A percentile compares a stretch with the other conserved stretches of the same genome.
Conservation (phyloP, 75 land plant genomes). For the Pinus tabuliformis region DNA sequence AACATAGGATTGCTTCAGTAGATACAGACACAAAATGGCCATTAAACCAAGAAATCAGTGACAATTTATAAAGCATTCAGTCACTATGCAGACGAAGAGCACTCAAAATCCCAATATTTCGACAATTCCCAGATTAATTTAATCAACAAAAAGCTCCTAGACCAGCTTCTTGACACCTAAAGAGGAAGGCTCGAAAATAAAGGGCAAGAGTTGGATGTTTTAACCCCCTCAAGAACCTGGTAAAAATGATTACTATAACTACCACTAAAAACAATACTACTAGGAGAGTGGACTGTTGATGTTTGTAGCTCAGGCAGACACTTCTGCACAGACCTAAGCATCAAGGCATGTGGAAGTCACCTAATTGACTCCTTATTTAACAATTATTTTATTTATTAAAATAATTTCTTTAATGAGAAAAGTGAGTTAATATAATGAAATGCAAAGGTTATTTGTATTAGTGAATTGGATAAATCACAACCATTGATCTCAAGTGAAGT, state of each 20-base stretch:
- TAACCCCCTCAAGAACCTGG: neutral
- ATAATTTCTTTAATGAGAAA: neutral
- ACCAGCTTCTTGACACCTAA: neutral
- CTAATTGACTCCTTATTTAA: too few relatives aligned
- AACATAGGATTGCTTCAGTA: too few relatives aligned
- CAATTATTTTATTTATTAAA: too few relatives aligned
- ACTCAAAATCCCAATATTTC: neutral
- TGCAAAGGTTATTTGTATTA: too few relatives aligned
- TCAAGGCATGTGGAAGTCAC: too few relatives aligned
- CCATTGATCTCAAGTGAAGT: too few relatives aligned
- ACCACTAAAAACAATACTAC: neutral
- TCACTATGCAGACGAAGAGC: neutral
- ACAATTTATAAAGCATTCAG: neutral
- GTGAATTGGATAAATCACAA: too few relatives aligned
- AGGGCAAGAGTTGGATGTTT: neutral
- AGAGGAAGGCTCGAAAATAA: neutral
- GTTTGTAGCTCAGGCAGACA: too few relatives aligned
- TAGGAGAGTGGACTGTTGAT: neutral
- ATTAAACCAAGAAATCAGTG: neutral
- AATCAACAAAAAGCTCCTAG: neutral
- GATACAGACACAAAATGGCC: too few relatives aligned
- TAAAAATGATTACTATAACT: neutral
- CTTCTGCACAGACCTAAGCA: too few relatives aligned
- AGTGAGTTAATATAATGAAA: too few relatives aligned
- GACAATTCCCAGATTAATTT: neutral